Conservation (phyloP, 2,329 filamentous ascomycete species). For the Dactylella cylindrospora region DNA sequence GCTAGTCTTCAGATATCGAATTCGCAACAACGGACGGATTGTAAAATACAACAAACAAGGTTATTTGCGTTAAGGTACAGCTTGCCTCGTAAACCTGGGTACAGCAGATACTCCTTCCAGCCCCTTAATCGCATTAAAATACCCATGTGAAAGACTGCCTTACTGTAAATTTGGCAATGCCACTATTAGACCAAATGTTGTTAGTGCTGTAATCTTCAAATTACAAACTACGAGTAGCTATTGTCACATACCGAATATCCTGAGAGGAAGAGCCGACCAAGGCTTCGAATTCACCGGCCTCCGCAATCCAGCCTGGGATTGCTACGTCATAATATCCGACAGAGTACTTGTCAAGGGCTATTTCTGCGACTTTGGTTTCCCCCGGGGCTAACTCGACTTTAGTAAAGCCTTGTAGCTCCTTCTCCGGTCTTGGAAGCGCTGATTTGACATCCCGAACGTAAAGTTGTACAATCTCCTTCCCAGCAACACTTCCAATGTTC, state of each 20-base stretch:
- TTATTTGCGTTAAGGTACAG: too few species aligned
- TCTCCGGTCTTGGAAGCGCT: constrained; percentile 66
- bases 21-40: too few species aligned
- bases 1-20: too few species aligned
- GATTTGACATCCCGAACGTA: constrained; percentile 64
- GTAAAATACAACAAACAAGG: too few species aligned
- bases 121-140: constrained; percentile 56
- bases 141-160: constrained; percentile 68
- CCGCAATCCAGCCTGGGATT: constrained; percentile 64
- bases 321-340: constrained; percentile 65
- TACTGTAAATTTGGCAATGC: constrained; percentile 60
- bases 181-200: constrained; percentile 52
- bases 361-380: constrained; percentile 53
- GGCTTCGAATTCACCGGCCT: constrained; percentile 64
- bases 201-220: constrained; percentile 43
- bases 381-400: constrained; percentile 64
- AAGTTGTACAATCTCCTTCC: constrained; percentile 68
- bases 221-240: neutral
- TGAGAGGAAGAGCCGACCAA: constrained; percentile 64
- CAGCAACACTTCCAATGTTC: constrained; percentile 61
- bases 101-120: too few species aligned
- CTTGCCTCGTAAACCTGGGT: too few species aligned
- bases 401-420: constrained; percentile 66
- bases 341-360: constrained; percentile 56
- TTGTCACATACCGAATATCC: constrained; percentile 62